phyloP scores from a whole-genome alignment of 2,329 filamentous ascomycete genomes.

The Curvularia lunata region DNA sequence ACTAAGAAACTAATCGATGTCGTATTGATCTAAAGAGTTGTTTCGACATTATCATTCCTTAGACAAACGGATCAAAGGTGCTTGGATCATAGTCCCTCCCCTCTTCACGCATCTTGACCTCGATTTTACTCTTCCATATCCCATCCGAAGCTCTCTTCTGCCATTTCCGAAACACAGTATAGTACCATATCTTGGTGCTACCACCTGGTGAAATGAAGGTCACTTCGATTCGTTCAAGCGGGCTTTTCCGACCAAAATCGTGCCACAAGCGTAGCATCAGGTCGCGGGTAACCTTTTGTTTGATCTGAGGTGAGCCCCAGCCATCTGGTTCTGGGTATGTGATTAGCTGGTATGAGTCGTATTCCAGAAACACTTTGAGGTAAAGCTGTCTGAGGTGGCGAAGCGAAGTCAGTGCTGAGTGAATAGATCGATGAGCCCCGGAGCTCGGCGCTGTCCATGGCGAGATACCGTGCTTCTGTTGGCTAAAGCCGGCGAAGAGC shows the following conservation, averaged over 20 bases:
- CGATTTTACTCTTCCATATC: neutral
- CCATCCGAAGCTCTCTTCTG: neutral
- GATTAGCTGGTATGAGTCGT: neutral
- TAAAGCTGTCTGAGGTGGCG: neutral
- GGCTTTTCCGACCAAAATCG: neutral
- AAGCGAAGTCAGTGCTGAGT: neutral
- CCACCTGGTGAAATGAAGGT: neutral
- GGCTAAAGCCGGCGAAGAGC: neutral
- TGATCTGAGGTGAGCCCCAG: neutral
- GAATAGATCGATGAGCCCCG: neutral
- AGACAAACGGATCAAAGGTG: neutral
- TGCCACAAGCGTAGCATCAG: constrained; percentile 1
- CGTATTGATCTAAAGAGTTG: neutral
- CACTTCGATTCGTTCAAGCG: neutral
- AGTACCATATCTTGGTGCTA: neutral
- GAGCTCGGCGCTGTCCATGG: neutral
- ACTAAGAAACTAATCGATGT: neutral
- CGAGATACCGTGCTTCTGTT: neutral
- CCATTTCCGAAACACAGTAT: neutral
- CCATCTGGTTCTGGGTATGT: neutral
- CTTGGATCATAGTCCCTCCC: neutral
- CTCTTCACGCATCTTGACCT: neutral
- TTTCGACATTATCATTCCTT: neutral
- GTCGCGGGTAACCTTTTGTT: neutral
- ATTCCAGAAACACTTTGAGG: neutral